Base-by-base conservation (phyloP, 306 rosid genomes). In the Cucumis hystrix region DNA sequence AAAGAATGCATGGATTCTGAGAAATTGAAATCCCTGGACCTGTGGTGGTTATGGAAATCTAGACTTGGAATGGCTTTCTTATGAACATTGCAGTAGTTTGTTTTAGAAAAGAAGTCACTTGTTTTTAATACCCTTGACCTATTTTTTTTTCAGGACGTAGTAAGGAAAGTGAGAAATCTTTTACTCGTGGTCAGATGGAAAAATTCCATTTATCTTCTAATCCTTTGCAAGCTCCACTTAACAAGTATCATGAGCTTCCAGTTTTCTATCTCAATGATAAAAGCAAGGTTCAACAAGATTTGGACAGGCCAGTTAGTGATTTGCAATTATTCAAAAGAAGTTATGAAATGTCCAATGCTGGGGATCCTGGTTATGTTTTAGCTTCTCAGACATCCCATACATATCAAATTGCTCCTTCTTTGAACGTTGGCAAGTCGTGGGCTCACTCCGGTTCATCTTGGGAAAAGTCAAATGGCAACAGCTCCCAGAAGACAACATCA, bases 231-330 rank as follows among this genome's bases (percentile, higher is more conserved):
- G 87, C 79, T 78, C 81, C 88, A 61, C 43, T 64, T 33, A 78
- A 67, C 83, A 84, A 83, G 77, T 86, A 77, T 74, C 87, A 73
- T 30, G 96, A 89, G 77, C 81, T 83, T 74, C 79, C 86, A 61
- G 82, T 76, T 68, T 82, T 82, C 77, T 82, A 64, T 86, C 75
- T 79, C 30, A 66, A 78, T 57, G 86, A 86, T 47, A 71, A 49
- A 71, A 49, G 76, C 76, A 71, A 23, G 60, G 43, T 71, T 85
- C 84, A 76, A 80, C 80, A 76, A 51, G 83, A 86, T 96, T 88
- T 74, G 81, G 93, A 87, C 52, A 87, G 85, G 85, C 83, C 87
- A 58, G 83, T 80, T 80, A 82, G 66, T 86, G 88, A 80, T 79
- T 80, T 79, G 66, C 90, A 82, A 77, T 81, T 66, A 23, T 41